A percentile compares a stretch with the other conserved stretches of the same genome.
phyloP scores from a whole-genome alignment of 2,329 filamentous ascomycete genomes.

The Hymenoscyphus albidus region DNA sequence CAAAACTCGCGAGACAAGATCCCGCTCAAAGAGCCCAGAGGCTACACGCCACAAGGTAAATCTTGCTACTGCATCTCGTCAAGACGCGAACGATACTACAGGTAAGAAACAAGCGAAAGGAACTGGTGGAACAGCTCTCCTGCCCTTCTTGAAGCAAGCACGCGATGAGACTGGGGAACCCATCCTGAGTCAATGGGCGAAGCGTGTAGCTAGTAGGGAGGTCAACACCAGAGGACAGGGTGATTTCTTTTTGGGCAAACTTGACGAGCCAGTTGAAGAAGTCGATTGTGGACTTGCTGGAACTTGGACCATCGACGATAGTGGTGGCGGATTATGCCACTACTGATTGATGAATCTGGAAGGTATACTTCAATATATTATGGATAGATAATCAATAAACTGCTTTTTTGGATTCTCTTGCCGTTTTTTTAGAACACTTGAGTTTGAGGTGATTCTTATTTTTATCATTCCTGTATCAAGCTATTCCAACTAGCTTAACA shows the following conservation, averaged over 20 bases:
- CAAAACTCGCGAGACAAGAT: conserved; percentile 72
- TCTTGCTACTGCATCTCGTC: conserved; percentile 54
- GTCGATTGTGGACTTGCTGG: conserved; percentile 67
- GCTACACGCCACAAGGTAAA: conserved; percentile 55
- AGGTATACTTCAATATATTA: not conserved
- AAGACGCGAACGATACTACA: conserved; percentile 39
- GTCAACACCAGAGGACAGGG: conserved; percentile 39
- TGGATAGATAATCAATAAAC: not conserved
- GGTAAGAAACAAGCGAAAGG: conserved; percentile 65
- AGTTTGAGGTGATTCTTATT: no score
- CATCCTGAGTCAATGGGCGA: conserved; percentile 66
- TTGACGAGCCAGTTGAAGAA: conserved; percentile 39
- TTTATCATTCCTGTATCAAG: no score
- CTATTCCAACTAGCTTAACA: no score
- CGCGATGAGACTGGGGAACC: conserved; percentile 94
- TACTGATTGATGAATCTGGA: conserved; percentile 23
- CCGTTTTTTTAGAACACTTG: no score
- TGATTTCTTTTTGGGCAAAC: conserved; percentile 57
- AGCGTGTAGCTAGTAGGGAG: conserved; percentile 36
- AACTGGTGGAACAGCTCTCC: conserved; percentile 88
- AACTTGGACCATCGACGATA: conserved; percentile 84
- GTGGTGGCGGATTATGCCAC: conserved; percentile 53
- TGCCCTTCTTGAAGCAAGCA: conserved; percentile 94
- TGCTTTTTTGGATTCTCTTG: not conserved
- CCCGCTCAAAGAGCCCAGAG: conserved; percentile 50